phyloP scores from a whole-genome alignment of 306 rosid species.

The Parietaria judaica region DNA sequence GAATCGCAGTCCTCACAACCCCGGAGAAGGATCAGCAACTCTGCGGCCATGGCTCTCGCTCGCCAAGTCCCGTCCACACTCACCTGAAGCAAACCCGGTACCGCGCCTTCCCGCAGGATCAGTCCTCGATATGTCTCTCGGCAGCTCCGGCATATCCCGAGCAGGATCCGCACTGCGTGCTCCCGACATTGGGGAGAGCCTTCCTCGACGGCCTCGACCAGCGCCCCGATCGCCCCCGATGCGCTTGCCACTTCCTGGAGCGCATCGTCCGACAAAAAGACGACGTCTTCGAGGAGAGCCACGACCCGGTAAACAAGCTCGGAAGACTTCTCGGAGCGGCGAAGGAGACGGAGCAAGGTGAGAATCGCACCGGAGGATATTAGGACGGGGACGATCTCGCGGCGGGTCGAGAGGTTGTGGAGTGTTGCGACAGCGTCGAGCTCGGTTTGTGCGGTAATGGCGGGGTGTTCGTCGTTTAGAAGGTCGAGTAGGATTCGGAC shows the following conservation, averaged over 20 bases:
- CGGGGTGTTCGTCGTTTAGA: constrained; percentile 19
- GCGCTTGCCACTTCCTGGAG: constrained; percentile 38
- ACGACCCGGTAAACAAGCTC: constrained; percentile 43
- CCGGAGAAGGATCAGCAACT: constrained; percentile 56
- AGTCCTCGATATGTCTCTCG: constrained; percentile 63
- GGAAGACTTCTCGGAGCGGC: constrained; percentile 37
- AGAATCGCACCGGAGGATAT: constrained; percentile 39
- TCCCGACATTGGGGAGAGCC: constrained; percentile 52
- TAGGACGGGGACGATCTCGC: constrained; percentile 37
- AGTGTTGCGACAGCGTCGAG: constrained; percentile 66
- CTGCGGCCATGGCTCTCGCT: constrained; percentile 39
- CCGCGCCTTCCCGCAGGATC: constrained; percentile 66
- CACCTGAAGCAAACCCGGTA: constrained; percentile 81
- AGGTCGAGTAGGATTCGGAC: constrained; percentile 32
- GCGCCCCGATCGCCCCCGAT: constrained; percentile 31
- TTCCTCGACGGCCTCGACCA: constrained; percentile 69
- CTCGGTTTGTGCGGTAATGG: constrained; percentile 34
- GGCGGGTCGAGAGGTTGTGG: constrained; percentile 63
- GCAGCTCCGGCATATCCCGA: constrained; percentile 54
- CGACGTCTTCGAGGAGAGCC: constrained; percentile 50
- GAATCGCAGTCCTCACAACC: constrained; percentile 42
- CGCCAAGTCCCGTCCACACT: constrained; percentile 63
- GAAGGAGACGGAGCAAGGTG: constrained; percentile 43
- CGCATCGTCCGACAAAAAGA: constrained; percentile 41
- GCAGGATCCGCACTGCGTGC: constrained; percentile 55